Evolutionary conservation across 148 eudicot genomes (phyloP).

Genomic region (Nyssa sinensis): DNA sequence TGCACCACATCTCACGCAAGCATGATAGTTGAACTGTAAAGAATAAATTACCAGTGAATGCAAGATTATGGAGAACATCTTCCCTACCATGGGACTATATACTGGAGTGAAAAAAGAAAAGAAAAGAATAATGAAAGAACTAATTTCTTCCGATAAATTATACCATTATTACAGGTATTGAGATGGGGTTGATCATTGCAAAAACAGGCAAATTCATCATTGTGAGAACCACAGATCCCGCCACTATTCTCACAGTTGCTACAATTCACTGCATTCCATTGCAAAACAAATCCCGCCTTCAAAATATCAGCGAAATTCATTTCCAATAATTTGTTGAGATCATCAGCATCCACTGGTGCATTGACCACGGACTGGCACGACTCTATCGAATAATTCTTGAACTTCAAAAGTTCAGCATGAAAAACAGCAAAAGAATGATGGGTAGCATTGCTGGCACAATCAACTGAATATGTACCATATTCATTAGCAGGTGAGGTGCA

Average conservation of each 20-base stretch:
- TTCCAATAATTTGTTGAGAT: slow-evolving; percentile 13
- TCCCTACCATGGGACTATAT: not conserved
- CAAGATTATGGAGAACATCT: not conserved
- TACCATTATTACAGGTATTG: slow-evolving; percentile 21
- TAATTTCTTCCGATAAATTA: not conserved
- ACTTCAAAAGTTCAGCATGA: slow-evolving; percentile 31
- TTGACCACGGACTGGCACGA: slow-evolving; percentile 35
- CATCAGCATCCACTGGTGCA: slow-evolving; percentile 24
- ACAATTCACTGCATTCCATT: slow-evolving; percentile 32
- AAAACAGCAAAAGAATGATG: slow-evolving; percentile 39
- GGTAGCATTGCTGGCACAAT: slow-evolving; percentile 26
- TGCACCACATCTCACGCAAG: too few relatives aligned
- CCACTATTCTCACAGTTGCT: slow-evolving; percentile 24
- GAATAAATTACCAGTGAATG: too few relatives aligned
- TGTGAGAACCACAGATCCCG: slow-evolving; percentile 20
- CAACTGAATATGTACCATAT: slow-evolving; percentile 13
- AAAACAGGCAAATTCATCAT: slow-evolving; percentile 21
- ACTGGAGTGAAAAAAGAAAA: too few relatives aligned
- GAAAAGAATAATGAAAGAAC: not conserved
- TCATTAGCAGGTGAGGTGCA: slow-evolving; percentile 20
- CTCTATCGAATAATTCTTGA: slow-evolving; percentile 22
- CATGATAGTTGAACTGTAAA: too few relatives aligned
- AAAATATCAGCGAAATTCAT: slow-evolving; percentile 35
- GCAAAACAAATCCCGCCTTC: slow-evolving; percentile 36
- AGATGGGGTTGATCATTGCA: slow-evolving; percentile 20